Base-by-base conservation (phyloP, 2,329 filamentous ascomycete species). In the Ilyonectria sp. region DNA sequence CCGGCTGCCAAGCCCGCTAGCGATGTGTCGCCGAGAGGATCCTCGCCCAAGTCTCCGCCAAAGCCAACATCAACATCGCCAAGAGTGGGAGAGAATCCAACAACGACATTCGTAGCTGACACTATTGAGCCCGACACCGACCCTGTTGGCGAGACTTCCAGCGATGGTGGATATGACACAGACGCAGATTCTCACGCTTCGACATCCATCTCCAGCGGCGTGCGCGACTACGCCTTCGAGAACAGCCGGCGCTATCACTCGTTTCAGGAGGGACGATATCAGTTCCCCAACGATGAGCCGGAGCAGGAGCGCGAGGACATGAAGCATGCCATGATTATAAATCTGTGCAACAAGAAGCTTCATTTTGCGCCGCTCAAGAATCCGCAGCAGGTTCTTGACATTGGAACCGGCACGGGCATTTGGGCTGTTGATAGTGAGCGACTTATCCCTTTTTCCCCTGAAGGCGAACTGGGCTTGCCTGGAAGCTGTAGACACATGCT, bases 181-280 rank as follows among this genome's bases (percentile, higher is more conserved):
- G 60, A 63, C 52, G 29, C 40, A 17, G 52, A 19, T 1, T 56
- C 60, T 10, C 21, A 26, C 31, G 43, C 60, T 3, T 63, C 60
- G 17, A 56, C 60, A n/a, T 63, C 60, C 31, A 50, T 63, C 31
- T 47, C 43, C 33, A 63, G 60, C 17, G 56, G 52, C 29, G 60
- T 56, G n/a, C 60, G 60, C 21, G 60, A 63, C 60, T 63, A 63
- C n/a, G 43, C 50, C 15, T 63, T 63, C n/a, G 60, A 63, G 43
- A 63, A 63, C 33, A 63, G 52, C 52, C 52, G 60, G 2, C 43
- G 60, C 21, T 63, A 63, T 23, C 60, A 63, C 9, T 56, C 56
- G 21, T 63, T 63, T 33, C 60, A 63, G 17, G 60, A 63, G 35
- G 60, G 60, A 2, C 31, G 60, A 15, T 63, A 49, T 67, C 57